A percentile compares a stretch with the other conserved stretches of the same genome.
Evolutionary conservation across 805 yeast genomes (phyloP).

Genomic region (Hemisphaericaspora nanyangensis): DNA sequence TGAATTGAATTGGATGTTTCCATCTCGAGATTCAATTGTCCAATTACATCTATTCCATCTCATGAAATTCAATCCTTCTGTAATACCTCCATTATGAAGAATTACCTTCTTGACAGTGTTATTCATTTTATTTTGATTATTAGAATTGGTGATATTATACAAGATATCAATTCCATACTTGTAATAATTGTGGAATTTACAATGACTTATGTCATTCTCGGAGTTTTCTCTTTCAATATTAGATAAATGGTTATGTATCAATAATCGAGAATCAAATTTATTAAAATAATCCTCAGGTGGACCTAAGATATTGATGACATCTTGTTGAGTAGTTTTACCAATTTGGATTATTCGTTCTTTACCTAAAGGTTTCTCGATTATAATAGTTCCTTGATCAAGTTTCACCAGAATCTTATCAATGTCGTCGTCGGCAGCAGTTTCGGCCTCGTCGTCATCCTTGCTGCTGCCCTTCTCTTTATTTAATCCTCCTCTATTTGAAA

Average conservation of each 20-base stretch:
- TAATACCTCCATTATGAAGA: conserved; percentile 47
- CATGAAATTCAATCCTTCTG: conserved; percentile 51
- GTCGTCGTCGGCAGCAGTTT: neutral
- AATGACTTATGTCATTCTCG: conserved; percentile 11
- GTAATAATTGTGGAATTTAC: conserved; percentile 55
- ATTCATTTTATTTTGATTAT: conserved; percentile 13
- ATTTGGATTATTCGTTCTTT: conserved; percentile 20
- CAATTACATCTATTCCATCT: conserved; percentile 51
- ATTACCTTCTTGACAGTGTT: conserved; percentile 44
- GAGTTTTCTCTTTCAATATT: neutral
- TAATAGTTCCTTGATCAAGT: conserved; percentile 18
- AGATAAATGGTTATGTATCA: conserved; percentile 34
- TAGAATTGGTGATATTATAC: conserved; percentile 33
- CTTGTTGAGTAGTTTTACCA: conserved; percentile 48
- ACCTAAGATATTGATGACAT: conserved; percentile 44
- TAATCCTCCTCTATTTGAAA: neutral
- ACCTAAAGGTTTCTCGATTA: conserved; percentile 15
- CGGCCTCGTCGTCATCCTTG: neutral
- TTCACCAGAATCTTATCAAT: conserved; percentile 14
- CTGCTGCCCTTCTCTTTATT: neutral
- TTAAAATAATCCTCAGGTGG: conserved; percentile 54
- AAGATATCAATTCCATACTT: conserved; percentile 51
- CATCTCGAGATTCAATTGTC: conserved; percentile 19
- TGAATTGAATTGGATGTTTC: conserved; percentile 13
- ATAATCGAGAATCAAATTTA: conserved; percentile 41